Evolutionary conservation across 495 filamentous ascomycete species (phyloP).

Genomic region (Aspergillus wentii): DNA sequence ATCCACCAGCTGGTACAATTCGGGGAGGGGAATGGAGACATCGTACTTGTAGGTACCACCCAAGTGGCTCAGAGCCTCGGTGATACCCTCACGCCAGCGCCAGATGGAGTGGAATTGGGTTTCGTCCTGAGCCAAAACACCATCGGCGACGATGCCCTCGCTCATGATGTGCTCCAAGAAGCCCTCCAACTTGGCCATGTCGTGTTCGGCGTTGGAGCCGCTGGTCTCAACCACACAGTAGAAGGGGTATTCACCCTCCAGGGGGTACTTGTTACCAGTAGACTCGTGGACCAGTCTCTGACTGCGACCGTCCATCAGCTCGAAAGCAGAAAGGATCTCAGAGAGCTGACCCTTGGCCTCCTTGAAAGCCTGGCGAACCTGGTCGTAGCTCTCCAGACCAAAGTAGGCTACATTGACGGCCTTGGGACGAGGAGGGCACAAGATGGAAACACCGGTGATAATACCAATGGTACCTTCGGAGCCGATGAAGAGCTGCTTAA

Average conservation of each 20-base stretch:
- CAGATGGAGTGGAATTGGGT: conserved; percentile 83
- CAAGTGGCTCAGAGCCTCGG: conserved; percentile 82
- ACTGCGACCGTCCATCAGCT: conserved; percentile 85
- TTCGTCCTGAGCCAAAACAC: conserved; percentile 86
- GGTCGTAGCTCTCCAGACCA: conserved; percentile 78
- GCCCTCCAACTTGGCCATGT: conserved; percentile 73
- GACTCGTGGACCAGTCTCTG: conserved; percentile 71
- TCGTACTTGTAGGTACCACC: conserved; percentile 99
- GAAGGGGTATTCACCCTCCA: conserved; percentile 82
- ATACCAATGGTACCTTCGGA: conserved; percentile 92
- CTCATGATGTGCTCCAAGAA: conserved; percentile 92
- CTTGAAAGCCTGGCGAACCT: conserved; percentile 74
- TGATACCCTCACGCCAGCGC: conserved; percentile 90
- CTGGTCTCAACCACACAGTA: conserved; percentile 96
- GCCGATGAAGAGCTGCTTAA: conserved; percentile 97
- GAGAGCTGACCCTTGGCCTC: conserved; percentile 85
- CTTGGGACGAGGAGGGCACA: conserved; percentile 78
- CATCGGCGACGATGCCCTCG: conserved; percentile 77
- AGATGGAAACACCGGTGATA: conserved; percentile 82
- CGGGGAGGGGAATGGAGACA: conserved; percentile 83
- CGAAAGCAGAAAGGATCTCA: conserved; percentile 95
- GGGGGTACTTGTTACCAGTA: conserved; percentile 69
- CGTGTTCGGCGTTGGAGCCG: conserved; percentile 89
- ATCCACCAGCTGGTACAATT: conserved; percentile 84
- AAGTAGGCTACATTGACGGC: conserved; percentile 91